Evolutionary conservation across 768 basidiomycete genomes (phyloP), one percentile per base, ranked within the genome.

Genomic region (Suillus subaureus): DNA sequence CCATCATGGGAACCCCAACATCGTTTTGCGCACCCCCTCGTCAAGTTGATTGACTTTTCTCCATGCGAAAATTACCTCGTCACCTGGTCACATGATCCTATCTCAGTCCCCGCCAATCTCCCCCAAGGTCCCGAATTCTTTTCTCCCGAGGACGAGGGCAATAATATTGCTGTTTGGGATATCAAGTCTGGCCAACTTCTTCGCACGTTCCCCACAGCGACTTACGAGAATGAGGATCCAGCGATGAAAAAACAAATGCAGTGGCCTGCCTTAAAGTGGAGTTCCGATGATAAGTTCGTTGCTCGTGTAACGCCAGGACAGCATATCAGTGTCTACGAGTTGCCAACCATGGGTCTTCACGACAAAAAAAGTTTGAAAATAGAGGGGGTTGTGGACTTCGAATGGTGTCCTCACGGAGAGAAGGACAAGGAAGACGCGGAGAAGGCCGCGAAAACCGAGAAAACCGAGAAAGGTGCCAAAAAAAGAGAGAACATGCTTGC

Each of bases 251-350:
- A 93, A 73, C 91, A 91, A 74, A 90, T 94, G 87, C 89, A 88
- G 70, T 99, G 97, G 96, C 97, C 97, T 3, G 89, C 90, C 26
- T 82, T 99, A 69, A 98, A 97, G 82, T 99, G 97, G 96, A 96
- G 94, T 66, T 87, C 94, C 1, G 97, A 99, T 77, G 97, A 99
- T 79, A 91, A 94, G 77, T 99, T 87, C 77, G 92, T 96, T 69
- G 97, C 91, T 31, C 89, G 96, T 39, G 85, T 94, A 66, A 93
- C 93, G 35, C 89, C 92, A 43, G 94, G 94, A 16, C 89, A 92
- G 74, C 93, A 94, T 82, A 99, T 99, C 80, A 94, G 94, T 72
- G 91, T 99, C 43, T 94, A 99, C 77, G 96, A 98, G 77, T 87
- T 96, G 64, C 97, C 97, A 11, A 85, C 87, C 63, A 97, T 99